A percentile compares a stretch with the other conserved stretches of the same genome.
Evolutionary conservation across 1,284 basidiomycete genomes (phyloP).

Genomic region (Malassezia sympodialis): DNA sequence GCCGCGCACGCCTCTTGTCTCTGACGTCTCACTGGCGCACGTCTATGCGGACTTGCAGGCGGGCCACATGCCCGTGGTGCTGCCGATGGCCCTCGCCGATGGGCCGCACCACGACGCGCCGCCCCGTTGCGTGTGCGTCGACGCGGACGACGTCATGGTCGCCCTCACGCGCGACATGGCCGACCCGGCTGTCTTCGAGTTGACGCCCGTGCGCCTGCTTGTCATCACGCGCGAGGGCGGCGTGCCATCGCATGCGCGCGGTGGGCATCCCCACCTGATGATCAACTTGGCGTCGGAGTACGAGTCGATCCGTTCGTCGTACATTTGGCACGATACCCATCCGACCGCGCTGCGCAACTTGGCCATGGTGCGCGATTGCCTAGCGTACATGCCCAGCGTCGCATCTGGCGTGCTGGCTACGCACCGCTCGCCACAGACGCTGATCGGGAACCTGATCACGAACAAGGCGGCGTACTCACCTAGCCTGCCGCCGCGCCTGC

Average conservation of each 20-base stretch:
- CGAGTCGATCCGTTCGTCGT: conserved; percentile 74
- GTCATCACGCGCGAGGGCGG: conserved; percentile 96
- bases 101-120: neutral
- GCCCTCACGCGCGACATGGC: conserved; percentile 81
- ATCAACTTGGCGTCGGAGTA: conserved; percentile 88
- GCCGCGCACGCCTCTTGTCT: conserved; percentile 10
- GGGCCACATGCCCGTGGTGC: conserved; percentile 88
- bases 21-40: conserved; percentile 18
- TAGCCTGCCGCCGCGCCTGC: conserved; percentile 79
- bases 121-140: conserved; percentile 68
- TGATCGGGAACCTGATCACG: conserved; percentile 95
- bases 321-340: conserved; percentile 71
- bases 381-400: conserved; percentile 81
- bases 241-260: conserved; percentile 90
- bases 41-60: conserved; percentile 69
- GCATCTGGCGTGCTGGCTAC: conserved; percentile 93
- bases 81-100: conserved; percentile 86
- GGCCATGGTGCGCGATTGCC: conserved; percentile 72
- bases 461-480: conserved; percentile 96
- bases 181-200: conserved; percentile 38
- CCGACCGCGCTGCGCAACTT: conserved; percentile 81
- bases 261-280: conserved; percentile 84
- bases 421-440: conserved; percentile 84
- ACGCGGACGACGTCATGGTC: conserved; percentile 80
- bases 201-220: conserved; percentile 71